These are phyloP conservation scores for Backusella luteola DNA, from an alignment of 192 early-diverging fungal genomes.

Conservation along the genomic window DNA sequence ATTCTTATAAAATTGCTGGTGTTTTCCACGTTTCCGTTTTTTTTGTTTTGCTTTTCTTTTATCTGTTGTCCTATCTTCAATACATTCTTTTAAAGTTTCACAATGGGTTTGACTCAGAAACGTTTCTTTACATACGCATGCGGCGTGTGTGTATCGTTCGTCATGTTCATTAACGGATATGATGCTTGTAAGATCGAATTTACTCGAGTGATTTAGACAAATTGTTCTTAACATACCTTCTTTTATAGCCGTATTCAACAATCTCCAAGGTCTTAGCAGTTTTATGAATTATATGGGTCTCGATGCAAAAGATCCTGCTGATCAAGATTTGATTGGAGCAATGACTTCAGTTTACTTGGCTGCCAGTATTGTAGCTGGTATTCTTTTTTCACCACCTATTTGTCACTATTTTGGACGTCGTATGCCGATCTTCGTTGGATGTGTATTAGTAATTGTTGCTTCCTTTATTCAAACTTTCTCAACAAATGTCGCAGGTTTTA, in stretches of 20 bases:
- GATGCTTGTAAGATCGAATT: slow-evolving; percentile 22
- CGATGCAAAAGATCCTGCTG: background rate
- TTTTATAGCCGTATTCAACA: slow-evolving; percentile 26
- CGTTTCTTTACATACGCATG: slow-evolving; percentile 15
- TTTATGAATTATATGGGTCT: slow-evolving; percentile 13
- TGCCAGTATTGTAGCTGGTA: slow-evolving; percentile 21
- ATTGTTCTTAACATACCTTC: background rate
- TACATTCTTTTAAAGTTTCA: background rate
- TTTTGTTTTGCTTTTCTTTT: background rate
- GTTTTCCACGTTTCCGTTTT: slow-evolving; percentile 2
- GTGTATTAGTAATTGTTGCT: slow-evolving; percentile 1
- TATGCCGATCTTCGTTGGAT: slow-evolving; percentile 22
- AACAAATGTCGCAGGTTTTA: slow-evolving; percentile 22
- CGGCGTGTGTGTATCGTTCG: slow-evolving; percentile 8
- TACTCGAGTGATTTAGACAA: background rate
- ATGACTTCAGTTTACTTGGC: slow-evolving; percentile 17
- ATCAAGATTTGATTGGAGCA: slow-evolving; percentile 17
- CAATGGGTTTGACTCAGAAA: slow-evolving; percentile 8
- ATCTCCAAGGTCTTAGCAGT: slow-evolving; percentile 10
- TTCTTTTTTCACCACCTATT: slow-evolving; percentile 19
- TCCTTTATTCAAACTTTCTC: slow-evolving; percentile 19
- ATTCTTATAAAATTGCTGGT: slow-evolving; percentile 5
- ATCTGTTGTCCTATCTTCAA: background rate
- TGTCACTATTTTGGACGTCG: slow-evolving; percentile 23
- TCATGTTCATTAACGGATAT: slow-evolving; percentile 32